Evolutionary conservation across 345 rosid species (phyloP).

Genomic region (Aquilaria sinensis): DNA sequence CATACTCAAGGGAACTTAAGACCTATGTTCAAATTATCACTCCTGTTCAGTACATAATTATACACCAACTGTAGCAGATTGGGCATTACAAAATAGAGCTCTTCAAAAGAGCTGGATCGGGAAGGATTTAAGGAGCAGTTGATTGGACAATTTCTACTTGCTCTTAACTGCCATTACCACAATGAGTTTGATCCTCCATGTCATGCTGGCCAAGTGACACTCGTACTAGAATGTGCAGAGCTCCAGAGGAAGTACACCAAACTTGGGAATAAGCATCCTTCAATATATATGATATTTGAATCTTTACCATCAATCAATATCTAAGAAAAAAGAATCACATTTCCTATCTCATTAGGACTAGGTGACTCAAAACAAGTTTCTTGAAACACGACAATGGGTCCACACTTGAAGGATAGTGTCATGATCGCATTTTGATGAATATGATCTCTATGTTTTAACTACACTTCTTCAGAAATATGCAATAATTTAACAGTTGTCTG

Average conservation of each 20-base stretch:
- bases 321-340: slow-evolving; percentile 13
- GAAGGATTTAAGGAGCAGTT: too few species aligned
- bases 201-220: too few species aligned
- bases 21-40: too few species aligned
- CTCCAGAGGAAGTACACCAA: slow-evolving; percentile 29
- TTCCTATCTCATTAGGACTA: neutral
- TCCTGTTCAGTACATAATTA: too few species aligned
- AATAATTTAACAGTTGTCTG: slow-evolving; percentile 1
- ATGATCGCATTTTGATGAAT: slow-evolving; percentile 35
- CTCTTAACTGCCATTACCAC: too few species aligned
- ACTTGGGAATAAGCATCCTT: slow-evolving; percentile 36
- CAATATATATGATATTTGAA: slow-evolving; percentile 16
- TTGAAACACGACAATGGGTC: neutral
- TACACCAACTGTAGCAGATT: too few species aligned
- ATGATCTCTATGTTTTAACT: slow-evolving; percentile 20
- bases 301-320: slow-evolving; percentile 42
- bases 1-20: too few species aligned
- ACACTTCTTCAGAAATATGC: slow-evolving; percentile 4
- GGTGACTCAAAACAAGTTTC: neutral
- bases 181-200: too few species aligned
- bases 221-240: too few species aligned
- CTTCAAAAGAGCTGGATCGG: too few species aligned
- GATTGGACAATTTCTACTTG: too few species aligned
- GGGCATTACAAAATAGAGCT: too few species aligned
- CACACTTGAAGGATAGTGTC: slow-evolving; percentile 46